These are phyloP conservation scores for Aaosphaeria pasadenensis DNA, from an alignment of 2,329 filamentous ascomycete genomes.

Conservation along the genomic window DNA sequence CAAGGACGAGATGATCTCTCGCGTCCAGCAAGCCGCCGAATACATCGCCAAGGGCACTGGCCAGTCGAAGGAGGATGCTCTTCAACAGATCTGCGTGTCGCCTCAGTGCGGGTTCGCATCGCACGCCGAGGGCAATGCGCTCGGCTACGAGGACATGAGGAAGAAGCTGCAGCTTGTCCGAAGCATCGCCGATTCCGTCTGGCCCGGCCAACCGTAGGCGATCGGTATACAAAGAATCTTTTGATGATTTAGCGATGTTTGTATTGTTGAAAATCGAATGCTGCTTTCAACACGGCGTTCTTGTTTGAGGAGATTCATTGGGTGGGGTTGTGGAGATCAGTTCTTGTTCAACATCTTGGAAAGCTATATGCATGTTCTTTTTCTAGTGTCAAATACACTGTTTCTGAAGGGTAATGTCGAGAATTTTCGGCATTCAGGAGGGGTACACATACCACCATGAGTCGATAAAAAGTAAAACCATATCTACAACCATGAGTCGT, in stretches of 20 bases:
- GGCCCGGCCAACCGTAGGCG: slow-evolving; percentile 54
- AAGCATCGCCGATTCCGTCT: slow-evolving; percentile 70
- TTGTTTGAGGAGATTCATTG: slow-evolving; percentile 1
- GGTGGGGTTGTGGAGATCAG: not conserved
- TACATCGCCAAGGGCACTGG: slow-evolving; percentile 67
- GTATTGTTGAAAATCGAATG: slow-evolving; percentile 9
- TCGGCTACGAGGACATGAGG: slow-evolving; percentile 68
- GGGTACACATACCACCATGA: no score
- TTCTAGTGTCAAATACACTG: no score
- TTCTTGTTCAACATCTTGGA: slow-evolving; percentile 6
- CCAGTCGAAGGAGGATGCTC: slow-evolving; percentile 62
- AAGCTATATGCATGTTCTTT: no score
- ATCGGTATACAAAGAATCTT: not conserved
- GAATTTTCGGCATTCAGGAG: no score
- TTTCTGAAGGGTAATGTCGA: no score
- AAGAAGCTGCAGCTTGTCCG: slow-evolving; percentile 70
- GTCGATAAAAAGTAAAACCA: no score
- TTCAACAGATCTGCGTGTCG: slow-evolving; percentile 57
- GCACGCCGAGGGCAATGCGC: slow-evolving; percentile 69
- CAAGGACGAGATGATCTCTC: slow-evolving; percentile 45
- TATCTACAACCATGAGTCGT: no score
- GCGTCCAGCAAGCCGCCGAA: slow-evolving; percentile 54
- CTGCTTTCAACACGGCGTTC: slow-evolving; percentile 26
- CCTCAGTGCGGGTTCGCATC: slow-evolving; percentile 54
- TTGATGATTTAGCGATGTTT: slow-evolving; percentile 3